Evolutionary conservation across 2,329 filamentous ascomycete genomes (phyloP), one percentile per base, ranked within the genome.

Genomic region (Zymoseptoria brevis): DNA sequence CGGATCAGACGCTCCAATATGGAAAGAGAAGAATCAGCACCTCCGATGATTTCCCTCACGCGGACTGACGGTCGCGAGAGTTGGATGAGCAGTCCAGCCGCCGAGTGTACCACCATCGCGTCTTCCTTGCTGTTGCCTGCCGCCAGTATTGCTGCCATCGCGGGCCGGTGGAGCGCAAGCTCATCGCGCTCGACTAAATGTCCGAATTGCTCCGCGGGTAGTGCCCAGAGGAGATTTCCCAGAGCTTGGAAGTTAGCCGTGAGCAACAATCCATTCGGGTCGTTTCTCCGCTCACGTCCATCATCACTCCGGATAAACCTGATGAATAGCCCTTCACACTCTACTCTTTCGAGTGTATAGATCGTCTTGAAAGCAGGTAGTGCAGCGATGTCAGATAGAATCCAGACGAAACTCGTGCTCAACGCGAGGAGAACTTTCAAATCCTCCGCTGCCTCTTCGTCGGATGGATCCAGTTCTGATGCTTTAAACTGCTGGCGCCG

Each of bases 301-400:
- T 29, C 26, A 29, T 29, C 26, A 29, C 26, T 29, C 26, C 26
- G 26, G 26, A 29, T 8, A 29, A 29, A 29, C 8, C 26, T 29
- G 26, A 29, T 29, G 7, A 29, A 29, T 8, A 29, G 26, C 26
- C 26, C 19, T 58, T 55, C 35, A 63, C 45, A 48, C 41, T 55
- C 56, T 16, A 9, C 19, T 51, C 55, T 55, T 7, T 57, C n/a
- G 6, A 63, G 50, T 8, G 21, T 26, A 54, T 67, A 66, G 2
- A 16, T 9, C 54, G 51, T 50, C 1, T 57, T 22, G 54, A 71
- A 71, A 1, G 55, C 56, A 4, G 62, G 59, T 2, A 55, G 57
- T 1, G 69, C 69, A 8, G 70, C 63, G 16, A 70, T 61, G 49
- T 72, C 70, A 13, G 69, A 71, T 9, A 72, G 58, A 57, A 62